phyloP scores from a whole-genome alignment of 495 filamentous ascomycete species.

The Bryoglossum gracile region DNA sequence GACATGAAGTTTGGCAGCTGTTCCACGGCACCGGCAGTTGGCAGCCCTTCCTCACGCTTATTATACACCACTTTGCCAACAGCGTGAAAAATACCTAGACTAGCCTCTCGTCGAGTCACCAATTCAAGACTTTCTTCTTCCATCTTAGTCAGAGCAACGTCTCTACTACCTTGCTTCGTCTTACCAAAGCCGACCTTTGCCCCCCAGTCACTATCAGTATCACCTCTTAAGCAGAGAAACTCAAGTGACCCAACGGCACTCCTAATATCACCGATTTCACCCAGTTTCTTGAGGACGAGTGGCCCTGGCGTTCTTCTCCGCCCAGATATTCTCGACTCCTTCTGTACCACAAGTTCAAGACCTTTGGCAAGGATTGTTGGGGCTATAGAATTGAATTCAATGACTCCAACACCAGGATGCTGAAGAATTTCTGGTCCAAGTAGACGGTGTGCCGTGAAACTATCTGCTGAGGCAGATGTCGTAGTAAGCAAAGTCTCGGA shows the following conservation, averaged over 20 bases:
- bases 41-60: slow-evolving; percentile 53
- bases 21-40: slow-evolving; percentile 34
- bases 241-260: slow-evolving; percentile 86
- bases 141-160: slow-evolving; percentile 53
- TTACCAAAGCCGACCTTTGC: slow-evolving; percentile 53
- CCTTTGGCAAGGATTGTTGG: slow-evolving; percentile 81
- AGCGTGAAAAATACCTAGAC: slow-evolving; percentile 89
- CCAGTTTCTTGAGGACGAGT: slow-evolving; percentile 61
- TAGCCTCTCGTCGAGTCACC: slow-evolving; percentile 78
- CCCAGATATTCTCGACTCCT: slow-evolving; percentile 67
- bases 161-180: slow-evolving; percentile 48
- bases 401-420: slow-evolving; percentile 64
- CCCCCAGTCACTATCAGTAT: slow-evolving; percentile 59
- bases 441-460: slow-evolving; percentile 81
- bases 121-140: slow-evolving; percentile 66
- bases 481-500: slow-evolving; percentile 79
- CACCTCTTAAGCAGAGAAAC: slow-evolving; percentile 75
- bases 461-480: slow-evolving; percentile 69
- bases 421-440: slow-evolving; percentile 77
- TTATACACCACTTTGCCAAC: slow-evolving; percentile 94
- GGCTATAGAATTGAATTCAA: slow-evolving; percentile 90
- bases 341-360: slow-evolving; percentile 67
- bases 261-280: slow-evolving; percentile 83
- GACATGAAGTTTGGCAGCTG: slow-evolving; percentile 53
- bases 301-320: slow-evolving; percentile 61